Evolutionary conservation across 2,329 filamentous ascomycete species (phyloP).

Genomic region (Penicillium sp.): DNA sequence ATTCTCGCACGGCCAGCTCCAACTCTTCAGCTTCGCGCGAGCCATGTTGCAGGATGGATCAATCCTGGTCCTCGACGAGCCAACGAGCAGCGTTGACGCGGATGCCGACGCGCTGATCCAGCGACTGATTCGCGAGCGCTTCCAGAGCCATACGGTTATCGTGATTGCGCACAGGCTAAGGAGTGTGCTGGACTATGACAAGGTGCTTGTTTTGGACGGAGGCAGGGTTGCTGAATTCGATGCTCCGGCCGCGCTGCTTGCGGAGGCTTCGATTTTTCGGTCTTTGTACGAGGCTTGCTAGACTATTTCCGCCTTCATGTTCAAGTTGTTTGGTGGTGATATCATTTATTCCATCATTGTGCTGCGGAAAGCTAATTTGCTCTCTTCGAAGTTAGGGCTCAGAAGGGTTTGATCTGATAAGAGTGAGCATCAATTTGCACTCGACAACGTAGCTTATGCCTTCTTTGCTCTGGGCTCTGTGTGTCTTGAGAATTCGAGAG

Average conservation of each 20-base stretch:
- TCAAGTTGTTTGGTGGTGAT: too few relatives aligned
- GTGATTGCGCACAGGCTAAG: conserved; percentile 54
- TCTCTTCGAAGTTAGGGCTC: too few relatives aligned
- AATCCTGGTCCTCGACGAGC: conserved; percentile 45
- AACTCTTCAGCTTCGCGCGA: conserved; percentile 60
- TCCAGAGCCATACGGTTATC: conserved; percentile 56
- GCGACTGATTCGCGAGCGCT: conserved; percentile 50
- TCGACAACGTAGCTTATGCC: too few relatives aligned
- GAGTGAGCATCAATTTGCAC: too few relatives aligned
- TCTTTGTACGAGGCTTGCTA: conserved; percentile 23
- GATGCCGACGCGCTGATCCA: conserved; percentile 58
- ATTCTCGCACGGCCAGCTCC: conserved; percentile 57
- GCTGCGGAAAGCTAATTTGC: too few relatives aligned
- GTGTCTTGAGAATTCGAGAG: too few relatives aligned
- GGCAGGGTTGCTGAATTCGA: conserved; percentile 32
- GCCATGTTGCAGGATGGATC: conserved; percentile 50
- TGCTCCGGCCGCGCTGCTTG: conserved; percentile 34
- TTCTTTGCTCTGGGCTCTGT: too few relatives aligned
- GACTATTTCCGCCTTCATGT: too few relatives aligned
- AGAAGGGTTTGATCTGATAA: too few relatives aligned
- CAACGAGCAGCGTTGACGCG: conserved; percentile 47
- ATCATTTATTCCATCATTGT: too few relatives aligned
- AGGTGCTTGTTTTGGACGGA: conserved; percentile 32
- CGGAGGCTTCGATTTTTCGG: conserved; percentile 31
- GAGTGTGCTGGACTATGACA: conserved; percentile 36